Percentiles rank a stretch among this genome's conserved stretches.
phyloP scores from a whole-genome alignment of 116 monocot genomes.

The Phalaenopsis hybrid region DNA sequence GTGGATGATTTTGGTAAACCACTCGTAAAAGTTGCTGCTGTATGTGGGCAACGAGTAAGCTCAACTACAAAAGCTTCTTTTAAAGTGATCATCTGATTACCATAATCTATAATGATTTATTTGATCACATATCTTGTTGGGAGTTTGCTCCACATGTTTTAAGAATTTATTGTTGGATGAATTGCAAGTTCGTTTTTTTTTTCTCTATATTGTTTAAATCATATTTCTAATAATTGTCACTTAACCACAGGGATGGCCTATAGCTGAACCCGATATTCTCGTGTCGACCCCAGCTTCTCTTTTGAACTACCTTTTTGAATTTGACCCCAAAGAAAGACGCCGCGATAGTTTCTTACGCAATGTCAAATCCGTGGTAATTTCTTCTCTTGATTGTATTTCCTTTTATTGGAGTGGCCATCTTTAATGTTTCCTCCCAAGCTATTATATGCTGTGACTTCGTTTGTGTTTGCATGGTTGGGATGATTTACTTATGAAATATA shows the following conservation, averaged over 20 bases:
- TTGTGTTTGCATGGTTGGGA: neutral
- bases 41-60: slow-evolving; percentile 81
- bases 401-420: neutral
- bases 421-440: too few relatives aligned
- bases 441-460: neutral
- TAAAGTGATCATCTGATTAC: neutral
- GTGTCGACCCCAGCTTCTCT: slow-evolving; percentile 98
- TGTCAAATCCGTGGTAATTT: slow-evolving; percentile 80
- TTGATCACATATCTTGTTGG: slow-evolving; percentile 2
- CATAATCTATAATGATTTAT: neutral
- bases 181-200: neutral
- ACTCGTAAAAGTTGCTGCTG: slow-evolving; percentile 58
- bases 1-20: slow-evolving; percentile 47
- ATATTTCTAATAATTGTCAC: neutral
- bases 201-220: neutral
- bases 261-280: slow-evolving; percentile 57
- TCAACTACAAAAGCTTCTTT: neutral
- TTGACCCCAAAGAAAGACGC: slow-evolving; percentile 59
- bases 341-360: slow-evolving; percentile 56
- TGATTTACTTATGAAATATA: neutral
- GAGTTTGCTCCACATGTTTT: neutral
- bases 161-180: neutral
- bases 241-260: slow-evolving; percentile 81
- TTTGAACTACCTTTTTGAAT: slow-evolving; percentile 77
- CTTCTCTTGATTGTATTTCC: slow-evolving; percentile 5